A percentile compares a stretch with the other conserved stretches of the same genome.
Evolutionary conservation across 2,329 filamentous ascomycete genomes (phyloP).

Genomic region (Apiospora rasikravindrae): DNA sequence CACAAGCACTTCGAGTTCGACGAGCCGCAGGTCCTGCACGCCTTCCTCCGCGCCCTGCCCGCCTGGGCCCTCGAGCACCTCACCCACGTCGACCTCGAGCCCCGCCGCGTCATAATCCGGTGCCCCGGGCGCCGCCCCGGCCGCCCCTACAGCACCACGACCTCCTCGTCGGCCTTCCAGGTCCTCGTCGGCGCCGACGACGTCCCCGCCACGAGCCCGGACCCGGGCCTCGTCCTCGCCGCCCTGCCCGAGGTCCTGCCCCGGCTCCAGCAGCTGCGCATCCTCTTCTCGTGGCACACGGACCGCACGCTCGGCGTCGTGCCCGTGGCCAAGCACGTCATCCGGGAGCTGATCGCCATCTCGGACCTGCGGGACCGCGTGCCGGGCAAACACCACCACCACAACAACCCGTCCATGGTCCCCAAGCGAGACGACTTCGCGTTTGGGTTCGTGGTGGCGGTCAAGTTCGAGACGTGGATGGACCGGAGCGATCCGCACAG

Average conservation of each 20-base stretch:
- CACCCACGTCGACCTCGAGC: constrained; percentile 3
- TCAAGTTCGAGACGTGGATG: background rate
- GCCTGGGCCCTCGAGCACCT: background rate
- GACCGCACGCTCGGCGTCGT: background rate
- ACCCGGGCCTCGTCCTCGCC: background rate
- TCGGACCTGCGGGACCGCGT: background rate
- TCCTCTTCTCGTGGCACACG: background rate
- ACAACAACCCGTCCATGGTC: background rate
- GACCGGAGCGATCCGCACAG: background rate
- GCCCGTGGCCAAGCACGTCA: constrained; percentile 26
- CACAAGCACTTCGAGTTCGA: background rate
- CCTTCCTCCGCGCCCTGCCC: background rate
- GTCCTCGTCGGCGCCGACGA: background rate
- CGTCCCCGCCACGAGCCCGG: background rate
- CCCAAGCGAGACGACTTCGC: background rate
- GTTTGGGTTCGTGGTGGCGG: background rate
- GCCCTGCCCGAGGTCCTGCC: background rate
- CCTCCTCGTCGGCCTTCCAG: background rate
- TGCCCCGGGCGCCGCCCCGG: background rate
- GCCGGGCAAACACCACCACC: background rate
- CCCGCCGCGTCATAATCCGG: background rate
- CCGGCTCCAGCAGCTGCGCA: background rate
- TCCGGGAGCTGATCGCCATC: background rate
- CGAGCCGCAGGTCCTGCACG: background rate
- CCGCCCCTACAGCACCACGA: background rate